Conservation (phyloP, 2,329 filamentous ascomycete genomes). For the Diaporthe australafricana region DNA sequence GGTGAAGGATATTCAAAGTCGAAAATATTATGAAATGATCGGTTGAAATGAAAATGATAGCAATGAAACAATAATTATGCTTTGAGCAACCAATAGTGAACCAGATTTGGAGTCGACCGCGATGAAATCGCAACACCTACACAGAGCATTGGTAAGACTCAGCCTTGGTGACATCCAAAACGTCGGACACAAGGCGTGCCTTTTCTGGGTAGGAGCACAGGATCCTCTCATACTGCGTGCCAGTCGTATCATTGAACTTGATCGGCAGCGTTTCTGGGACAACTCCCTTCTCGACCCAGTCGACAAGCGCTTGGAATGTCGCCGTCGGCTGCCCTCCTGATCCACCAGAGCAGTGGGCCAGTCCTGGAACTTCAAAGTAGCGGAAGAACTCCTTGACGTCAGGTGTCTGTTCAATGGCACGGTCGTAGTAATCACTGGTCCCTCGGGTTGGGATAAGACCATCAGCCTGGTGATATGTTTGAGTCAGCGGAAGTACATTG, state of each 20-base stretch:
- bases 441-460: background rate
- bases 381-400: conserved; percentile 45
- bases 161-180: background rate
- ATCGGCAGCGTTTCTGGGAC: conserved; percentile 1
- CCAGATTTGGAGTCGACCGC: too few species aligned
- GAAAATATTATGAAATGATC: too few species aligned
- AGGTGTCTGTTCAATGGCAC: background rate
- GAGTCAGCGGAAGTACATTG: background rate
- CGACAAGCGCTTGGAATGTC: background rate
- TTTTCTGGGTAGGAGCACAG: conserved; percentile 1
- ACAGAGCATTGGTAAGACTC: background rate
- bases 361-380: conserved; percentile 46
- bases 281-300: conserved; percentile 4
- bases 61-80: too few species aligned
- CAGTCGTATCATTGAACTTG: background rate
- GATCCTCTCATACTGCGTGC: background rate
- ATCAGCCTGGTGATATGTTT: background rate
- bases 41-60: too few species aligned
- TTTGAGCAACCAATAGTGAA: too few species aligned
- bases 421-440: background rate
- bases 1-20: too few species aligned
- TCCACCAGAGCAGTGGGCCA: conserved; percentile 46
- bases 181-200: background rate
- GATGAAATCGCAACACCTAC: background rate
- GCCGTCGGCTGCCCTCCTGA: conserved; percentile 41